These are phyloP conservation scores for Tetracentron sinense DNA, from an alignment of 164 flowering plant genomes.

Conservation along the genomic window DNA sequence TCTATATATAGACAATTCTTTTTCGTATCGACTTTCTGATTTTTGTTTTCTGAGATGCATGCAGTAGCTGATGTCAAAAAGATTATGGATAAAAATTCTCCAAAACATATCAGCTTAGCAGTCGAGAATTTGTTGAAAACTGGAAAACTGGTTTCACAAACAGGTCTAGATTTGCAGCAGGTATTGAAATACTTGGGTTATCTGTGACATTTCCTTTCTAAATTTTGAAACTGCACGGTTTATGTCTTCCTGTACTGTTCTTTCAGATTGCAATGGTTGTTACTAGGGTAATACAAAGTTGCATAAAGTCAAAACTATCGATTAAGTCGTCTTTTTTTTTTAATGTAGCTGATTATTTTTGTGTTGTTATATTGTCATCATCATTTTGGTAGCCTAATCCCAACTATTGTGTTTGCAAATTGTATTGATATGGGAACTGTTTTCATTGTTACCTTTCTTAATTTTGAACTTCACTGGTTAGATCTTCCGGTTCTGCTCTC, in stretches of 20 bases:
- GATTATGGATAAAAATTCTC: conserved; percentile 52
- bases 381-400: too few relatives aligned
- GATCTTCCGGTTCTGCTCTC: too few relatives aligned
- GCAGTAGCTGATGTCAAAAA: conserved; percentile 70
- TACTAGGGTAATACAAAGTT: too few relatives aligned
- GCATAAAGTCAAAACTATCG: too few relatives aligned
- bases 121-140: conserved; percentile 74
- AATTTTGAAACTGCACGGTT: neutral
- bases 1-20: neutral
- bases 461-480: too few relatives aligned
- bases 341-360: too few relatives aligned
- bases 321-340: too few relatives aligned
- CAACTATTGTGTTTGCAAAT: too few relatives aligned
- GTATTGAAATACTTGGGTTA: conserved; percentile 24
- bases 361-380: too few relatives aligned
- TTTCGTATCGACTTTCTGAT: neutral
- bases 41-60: conserved; percentile 19
- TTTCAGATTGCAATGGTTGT: too few relatives aligned
- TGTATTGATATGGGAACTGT: too few relatives aligned
- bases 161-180: conserved; percentile 87
- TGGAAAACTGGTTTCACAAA: conserved; percentile 55
- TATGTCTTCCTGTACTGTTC: neutral
- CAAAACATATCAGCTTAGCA: conserved; percentile 42
- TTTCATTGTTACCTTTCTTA: too few relatives aligned
- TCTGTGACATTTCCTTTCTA: neutral